Evolutionary conservation across 768 basidiomycete genomes (phyloP).

Genomic region (Hypholoma sublateritium): DNA sequence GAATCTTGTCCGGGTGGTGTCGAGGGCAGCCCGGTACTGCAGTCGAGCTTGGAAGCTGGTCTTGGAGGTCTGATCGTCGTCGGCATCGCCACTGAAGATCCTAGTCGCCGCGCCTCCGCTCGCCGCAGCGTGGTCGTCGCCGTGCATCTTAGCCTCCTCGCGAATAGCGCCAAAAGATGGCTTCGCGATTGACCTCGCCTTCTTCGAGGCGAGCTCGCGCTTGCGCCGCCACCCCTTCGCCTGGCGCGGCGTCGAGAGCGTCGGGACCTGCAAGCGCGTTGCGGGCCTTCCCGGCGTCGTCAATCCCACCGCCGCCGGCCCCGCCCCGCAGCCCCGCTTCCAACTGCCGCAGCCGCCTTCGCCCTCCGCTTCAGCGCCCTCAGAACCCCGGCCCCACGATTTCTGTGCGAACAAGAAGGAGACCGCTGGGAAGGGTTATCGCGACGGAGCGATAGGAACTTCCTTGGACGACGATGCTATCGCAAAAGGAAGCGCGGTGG

Average conservation of each 20-base stretch:
- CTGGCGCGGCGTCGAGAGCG: slow-evolving; percentile 26
- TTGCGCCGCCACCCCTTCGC: slow-evolving; percentile 26
- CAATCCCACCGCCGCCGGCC: no score
- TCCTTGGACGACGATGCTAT: slow-evolving; percentile 6
- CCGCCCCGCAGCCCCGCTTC: no score
- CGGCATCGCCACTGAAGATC: slow-evolving; percentile 63
- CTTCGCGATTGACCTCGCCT: slow-evolving; percentile 6
- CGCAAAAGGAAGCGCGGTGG: slow-evolving; percentile 11
- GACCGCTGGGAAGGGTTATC: slow-evolving; percentile 26
- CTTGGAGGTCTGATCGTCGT: slow-evolving; percentile 38
- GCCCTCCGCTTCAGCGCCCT: no score
- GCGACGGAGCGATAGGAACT: background rate
- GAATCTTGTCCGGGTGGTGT: no score
- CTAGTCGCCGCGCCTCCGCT: slow-evolving; percentile 60
- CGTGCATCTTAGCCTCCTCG: slow-evolving; percentile 51
- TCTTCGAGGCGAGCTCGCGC: slow-evolving; percentile 16
- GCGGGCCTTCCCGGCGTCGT: slow-evolving; percentile 5
- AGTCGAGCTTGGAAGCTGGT: slow-evolving; percentile 47
- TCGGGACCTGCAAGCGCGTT: slow-evolving; percentile 19
- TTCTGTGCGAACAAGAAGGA: slow-evolving; percentile 26
- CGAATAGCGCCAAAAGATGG: slow-evolving; percentile 50
- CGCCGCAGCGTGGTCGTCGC: slow-evolving; percentile 41
- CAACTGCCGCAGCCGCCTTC: no score
- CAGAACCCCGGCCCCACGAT: no score
- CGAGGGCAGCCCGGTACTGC: no score